Evolutionary conservation across 2,329 filamentous ascomycete species (phyloP), one percentile per base, ranked within the genome.

Genomic region (Cladosporium sphaerospermum): DNA sequence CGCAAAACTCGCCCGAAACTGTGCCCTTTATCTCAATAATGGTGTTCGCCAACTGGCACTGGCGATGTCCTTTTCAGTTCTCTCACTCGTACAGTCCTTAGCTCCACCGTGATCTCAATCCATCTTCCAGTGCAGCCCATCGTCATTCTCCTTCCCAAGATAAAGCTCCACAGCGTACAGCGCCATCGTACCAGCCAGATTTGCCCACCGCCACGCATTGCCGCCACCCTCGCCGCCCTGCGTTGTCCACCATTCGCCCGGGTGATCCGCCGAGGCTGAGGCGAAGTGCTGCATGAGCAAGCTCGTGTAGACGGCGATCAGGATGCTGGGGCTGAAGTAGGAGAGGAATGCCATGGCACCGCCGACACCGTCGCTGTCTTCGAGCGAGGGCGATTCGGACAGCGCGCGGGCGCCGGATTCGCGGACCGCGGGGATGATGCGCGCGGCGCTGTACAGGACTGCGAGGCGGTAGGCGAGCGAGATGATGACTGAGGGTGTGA

Each of bases 241-340:
- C 48, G 88, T 84, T 2, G 85, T 91, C 90, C 91, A 96, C 76
- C 91, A 86, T 56, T 84, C 81, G 13, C 79, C 80, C 14, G 68
- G 55, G 69, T 75, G 71, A 69, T 73, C 82, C 49, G 78, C 73
- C 18, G 74, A 81, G 13, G 79, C 86, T 9, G 87, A 85, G 4
- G 89, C 88, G 66, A 99, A 97, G 70, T 99, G 93, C 69, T 97
- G 93, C 75, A 97, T 85, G 33, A 99, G 74, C 47, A 99, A 74
- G 70, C 91, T 96, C 2, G 93, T 99, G 71, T 99, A 99, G 31
- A 97, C 91, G 3, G 93, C 88, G 56, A 99, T 92, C 52, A 99
- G 78, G 53, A 97, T 95, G 19, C 88, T 95, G 0, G 93, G 92
- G 14, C 89, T 93, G 72, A 96, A 97, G 83, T 91, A 96, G 62